A percentile compares a stretch with the other conserved stretches of the same genome.
phyloP scores from a whole-genome alignment of 257 asterid species.

The Rubia yunnanensis region DNA sequence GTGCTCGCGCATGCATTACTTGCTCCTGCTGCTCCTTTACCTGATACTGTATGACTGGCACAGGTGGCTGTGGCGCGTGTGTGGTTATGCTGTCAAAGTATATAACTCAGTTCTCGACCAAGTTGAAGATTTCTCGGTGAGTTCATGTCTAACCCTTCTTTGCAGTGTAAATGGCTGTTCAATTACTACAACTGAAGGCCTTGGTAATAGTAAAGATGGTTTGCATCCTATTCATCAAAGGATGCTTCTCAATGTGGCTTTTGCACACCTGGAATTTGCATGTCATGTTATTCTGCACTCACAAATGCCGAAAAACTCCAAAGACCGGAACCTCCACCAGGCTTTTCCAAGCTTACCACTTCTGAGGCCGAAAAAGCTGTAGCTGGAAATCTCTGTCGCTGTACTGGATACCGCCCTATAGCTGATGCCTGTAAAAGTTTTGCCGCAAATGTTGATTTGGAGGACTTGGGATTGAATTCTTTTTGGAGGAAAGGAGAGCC shows the following conservation, averaged over 20 bases:
- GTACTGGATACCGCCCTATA: constrained; percentile 68
- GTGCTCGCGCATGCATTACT: neutral
- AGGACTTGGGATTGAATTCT: constrained; percentile 59
- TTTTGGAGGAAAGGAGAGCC: constrained; percentile 51
- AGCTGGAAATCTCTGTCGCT: constrained; percentile 61
- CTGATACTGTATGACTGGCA: neutral
- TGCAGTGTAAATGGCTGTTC: constrained; percentile 61
- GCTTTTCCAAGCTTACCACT: constrained; percentile 52
- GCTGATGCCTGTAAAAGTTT: constrained; percentile 77
- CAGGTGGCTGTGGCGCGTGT: constrained; percentile 88
- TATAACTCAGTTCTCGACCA: constrained; percentile 28
- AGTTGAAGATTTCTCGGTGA: constrained; percentile 34
- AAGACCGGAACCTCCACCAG: constrained; percentile 28
- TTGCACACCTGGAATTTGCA: constrained; percentile 79
- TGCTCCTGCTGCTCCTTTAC: neutral
- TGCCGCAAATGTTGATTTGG: constrained; percentile 52
- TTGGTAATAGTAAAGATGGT: constrained; percentile 63
- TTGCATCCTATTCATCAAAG: constrained; percentile 71
- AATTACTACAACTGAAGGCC: constrained; percentile 65
- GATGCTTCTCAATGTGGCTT: constrained; percentile 76
- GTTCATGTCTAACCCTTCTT: constrained; percentile 67
- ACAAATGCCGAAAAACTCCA: constrained; percentile 38
- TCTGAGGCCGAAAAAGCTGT: constrained; percentile 61
- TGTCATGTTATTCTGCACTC: constrained; percentile 58
- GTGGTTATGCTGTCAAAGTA: constrained; percentile 60